Evolutionary conservation across 208 protist species (phyloP), one percentile per base, ranked within the genome.

Genomic region (Pavlovales sp.): DNA sequence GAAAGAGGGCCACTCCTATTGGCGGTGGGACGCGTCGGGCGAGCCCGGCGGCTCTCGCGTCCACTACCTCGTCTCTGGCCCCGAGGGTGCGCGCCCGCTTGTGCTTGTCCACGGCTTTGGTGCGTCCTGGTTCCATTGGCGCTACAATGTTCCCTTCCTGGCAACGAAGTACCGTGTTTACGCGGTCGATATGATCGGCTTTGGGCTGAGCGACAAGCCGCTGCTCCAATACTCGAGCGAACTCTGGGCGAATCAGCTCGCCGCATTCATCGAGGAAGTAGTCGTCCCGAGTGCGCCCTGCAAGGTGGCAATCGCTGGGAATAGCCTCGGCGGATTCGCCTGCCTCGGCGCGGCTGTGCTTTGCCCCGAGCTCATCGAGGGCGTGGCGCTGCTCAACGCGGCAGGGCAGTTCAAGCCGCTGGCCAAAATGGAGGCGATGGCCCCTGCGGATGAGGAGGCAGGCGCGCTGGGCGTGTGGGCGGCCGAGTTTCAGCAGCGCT

Each of bases 51-150:
- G n/a, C 7, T 5, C 34, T 28, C 75, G 75, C 10, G n/a, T 78
- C 8, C 34, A 39, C 34, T 87, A 87, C 38, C 14, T 87, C 41
- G 83, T 10, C 28, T 34, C 71, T 0, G 83, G 83, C 8, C 28
- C 18, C 4, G 37, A 30, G 67, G 67, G 57, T 0, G 83, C 14
- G 14, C 37, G 11, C 26, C 83, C 83, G 11, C 7, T 87, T 14
- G 20, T 87, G 67, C 83, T 87, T 39, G 39, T 87, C 32, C 83
- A 87, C 41, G 83, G 83, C 32, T 87, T 87, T 39, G 83, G 83
- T 22, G 83, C 67, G n/a, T 57, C 37, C 22, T 22, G 39, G 4
- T 87, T 66, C 40, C 83, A 87, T n/a, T 87, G 83, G 83, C 83
- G 83, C 2, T n/a, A 28, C 40, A 87, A 87, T 36, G 67, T 87